Base-by-base conservation (phyloP, 805 yeast species). In the Jamesozyma piceae region DNA sequence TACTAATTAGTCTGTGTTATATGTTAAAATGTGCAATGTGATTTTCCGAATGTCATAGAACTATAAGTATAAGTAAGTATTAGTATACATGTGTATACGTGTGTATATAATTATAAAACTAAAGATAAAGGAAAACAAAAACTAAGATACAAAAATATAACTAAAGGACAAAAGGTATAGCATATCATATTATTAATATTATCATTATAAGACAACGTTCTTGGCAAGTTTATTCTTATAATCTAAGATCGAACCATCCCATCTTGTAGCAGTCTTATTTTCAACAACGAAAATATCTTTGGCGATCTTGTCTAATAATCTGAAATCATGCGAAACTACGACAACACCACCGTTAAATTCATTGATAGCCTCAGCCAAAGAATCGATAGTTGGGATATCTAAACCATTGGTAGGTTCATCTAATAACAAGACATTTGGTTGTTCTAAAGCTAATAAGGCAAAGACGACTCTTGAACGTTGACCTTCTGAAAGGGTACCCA, bases 361-460 rank as follows among this genome's bases (percentile, higher is more conserved):
- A 53, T 88, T 81, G 64, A 92, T 90, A 51, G 98, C 98, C 44
- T 83, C 95, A 42, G 97, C 98, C 58, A 92, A 74, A 35, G 98
- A 92, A 69, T 92, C 98, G 63, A 92, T 92, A 41, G 98, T 89
- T 60, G 97, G 88, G 58, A 92, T 90, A 74, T 92, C 98, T 68
- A 92, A 75, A 76, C 97, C 97, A 77, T 92, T 92, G 53, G 98
- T 92, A 78, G 98, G 98, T 81, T 92, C 98, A 74, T 92, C 98
- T 70, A 92, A 74, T 63, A 92, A 72, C 58, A 92, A 73, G 66
- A 92, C 86, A 70, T 92, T 92, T 60, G 98, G 98, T 49, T 84
- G 72, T 71, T 92, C 97, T 54, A 92, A 74, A 40, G 98, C 98
- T 60, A 92, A 77, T 53, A 92, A 73, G 10, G 97, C 97, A 62